phyloP scores from a whole-genome alignment of 2,329 filamentous ascomycete species.

The Cladorrhinum sp. region DNA sequence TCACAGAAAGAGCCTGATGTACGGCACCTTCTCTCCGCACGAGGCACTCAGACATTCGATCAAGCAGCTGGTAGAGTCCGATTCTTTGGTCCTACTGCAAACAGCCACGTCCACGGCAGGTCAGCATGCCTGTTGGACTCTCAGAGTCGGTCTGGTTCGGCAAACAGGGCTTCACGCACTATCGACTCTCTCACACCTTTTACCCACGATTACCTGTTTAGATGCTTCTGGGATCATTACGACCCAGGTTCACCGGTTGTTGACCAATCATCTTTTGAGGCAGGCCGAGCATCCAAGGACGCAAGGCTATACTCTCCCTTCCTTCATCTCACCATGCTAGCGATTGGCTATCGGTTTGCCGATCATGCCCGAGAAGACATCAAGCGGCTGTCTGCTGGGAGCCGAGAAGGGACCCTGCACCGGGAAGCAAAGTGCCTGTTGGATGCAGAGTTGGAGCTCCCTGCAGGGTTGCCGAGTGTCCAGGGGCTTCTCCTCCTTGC shows the following conservation, averaged over 20 bases:
- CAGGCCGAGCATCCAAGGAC: slow-evolving; percentile 43
- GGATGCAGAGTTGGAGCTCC: slow-evolving; percentile 50
- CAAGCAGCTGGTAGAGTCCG: slow-evolving; percentile 48
- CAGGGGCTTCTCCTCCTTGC: slow-evolving; percentile 50
- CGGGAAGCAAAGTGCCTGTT: slow-evolving; percentile 54
- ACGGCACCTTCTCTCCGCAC: slow-evolving; percentile 46
- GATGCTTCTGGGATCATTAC: slow-evolving; percentile 50
- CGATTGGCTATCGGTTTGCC: slow-evolving; percentile 50
- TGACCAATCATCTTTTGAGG: slow-evolving; percentile 48
- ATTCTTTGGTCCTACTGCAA: slow-evolving; percentile 53
- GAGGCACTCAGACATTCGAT: slow-evolving; percentile 50
- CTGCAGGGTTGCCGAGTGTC: slow-evolving; percentile 50
- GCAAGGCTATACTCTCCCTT: slow-evolving; percentile 51
- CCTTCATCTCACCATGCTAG: slow-evolving; percentile 49
- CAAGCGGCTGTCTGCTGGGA: slow-evolving; percentile 43
- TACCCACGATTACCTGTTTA: slow-evolving; percentile 52
- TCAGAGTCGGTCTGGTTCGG: slow-evolving; percentile 43
- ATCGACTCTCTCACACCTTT: slow-evolving; percentile 43
- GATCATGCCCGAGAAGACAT: slow-evolving; percentile 49
- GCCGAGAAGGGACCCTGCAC: slow-evolving; percentile 50
- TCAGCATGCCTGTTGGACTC: slow-evolving; percentile 34
- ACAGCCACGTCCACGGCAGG: slow-evolving; percentile 49
- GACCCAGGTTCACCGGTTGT: slow-evolving; percentile 49
- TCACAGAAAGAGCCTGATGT: slow-evolving; percentile 47
- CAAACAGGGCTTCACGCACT: slow-evolving; percentile 45